Conservation (phyloP, 306 rosid genomes). For the Rubus parviflorus region DNA sequence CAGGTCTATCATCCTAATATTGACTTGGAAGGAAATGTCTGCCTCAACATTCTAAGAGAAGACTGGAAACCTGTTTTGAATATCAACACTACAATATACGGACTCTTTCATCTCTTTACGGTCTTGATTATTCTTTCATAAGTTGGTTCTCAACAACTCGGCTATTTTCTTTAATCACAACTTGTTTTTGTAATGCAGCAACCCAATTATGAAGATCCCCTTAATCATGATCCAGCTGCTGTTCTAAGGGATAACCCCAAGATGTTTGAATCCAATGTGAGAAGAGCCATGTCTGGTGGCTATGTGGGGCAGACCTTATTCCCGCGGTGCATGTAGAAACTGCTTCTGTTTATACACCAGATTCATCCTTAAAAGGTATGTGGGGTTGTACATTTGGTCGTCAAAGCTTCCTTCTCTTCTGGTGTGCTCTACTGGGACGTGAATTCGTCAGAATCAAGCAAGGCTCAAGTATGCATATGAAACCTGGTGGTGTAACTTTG, state of each 20-base stretch:
- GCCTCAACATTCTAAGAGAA: constrained; percentile 60
- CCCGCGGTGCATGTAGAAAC: constrained; percentile 44
- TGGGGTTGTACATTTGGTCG: constrained; percentile 26
- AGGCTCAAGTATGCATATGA: neutral
- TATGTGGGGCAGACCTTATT: constrained; percentile 54
- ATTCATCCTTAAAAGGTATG: constrained; percentile 15
- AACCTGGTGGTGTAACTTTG: constrained; percentile 32
- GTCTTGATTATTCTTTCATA: constrained; percentile 24
- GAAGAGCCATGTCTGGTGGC: constrained; percentile 65
- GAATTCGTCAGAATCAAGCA: constrained; percentile 13
- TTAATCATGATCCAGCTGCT: constrained; percentile 56
- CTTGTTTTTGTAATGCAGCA: constrained; percentile 30
- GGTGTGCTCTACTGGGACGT: constrained; percentile 6
- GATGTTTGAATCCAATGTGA: constrained; percentile 54
- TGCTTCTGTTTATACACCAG: constrained; percentile 22
- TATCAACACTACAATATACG: constrained; percentile 51
- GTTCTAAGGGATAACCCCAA: constrained; percentile 55
- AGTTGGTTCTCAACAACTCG: neutral
- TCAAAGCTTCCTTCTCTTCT: constrained; percentile 23
- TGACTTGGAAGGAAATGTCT: constrained; percentile 70
- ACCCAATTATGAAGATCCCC: constrained; percentile 55
- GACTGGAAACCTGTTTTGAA: constrained; percentile 63
- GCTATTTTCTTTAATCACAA: neutral
- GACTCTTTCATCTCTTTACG: constrained; percentile 56
- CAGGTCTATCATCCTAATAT: constrained; percentile 73